Percentiles rank a stretch among this genome's conserved stretches.
Evolutionary conservation across 768 basidiomycete genomes (phyloP).

Genomic region (Suillus americanus): DNA sequence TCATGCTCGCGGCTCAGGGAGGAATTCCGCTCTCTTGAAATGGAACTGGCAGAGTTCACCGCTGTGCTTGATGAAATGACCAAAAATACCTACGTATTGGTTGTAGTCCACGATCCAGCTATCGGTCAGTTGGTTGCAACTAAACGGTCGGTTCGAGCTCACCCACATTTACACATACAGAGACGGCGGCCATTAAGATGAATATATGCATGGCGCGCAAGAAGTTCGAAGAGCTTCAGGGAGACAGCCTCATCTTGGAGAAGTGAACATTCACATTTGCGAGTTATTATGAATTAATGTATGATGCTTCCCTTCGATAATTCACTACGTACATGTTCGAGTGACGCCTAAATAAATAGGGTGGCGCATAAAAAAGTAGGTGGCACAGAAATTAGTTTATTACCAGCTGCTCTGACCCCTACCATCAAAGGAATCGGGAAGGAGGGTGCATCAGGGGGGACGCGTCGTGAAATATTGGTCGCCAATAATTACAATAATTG

Average conservation of each 20-base stretch:
- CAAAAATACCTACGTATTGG: constrained; percentile 87
- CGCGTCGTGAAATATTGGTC: not conserved
- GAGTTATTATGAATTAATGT: not conserved
- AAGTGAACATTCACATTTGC: not conserved
- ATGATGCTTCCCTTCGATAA: not conserved
- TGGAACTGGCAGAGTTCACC: constrained; percentile 83
- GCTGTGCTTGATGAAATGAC: constrained; percentile 93
- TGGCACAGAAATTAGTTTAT: not conserved
- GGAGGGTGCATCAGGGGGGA: not conserved
- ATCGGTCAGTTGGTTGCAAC: constrained; percentile 55
- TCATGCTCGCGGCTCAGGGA: constrained; percentile 83
- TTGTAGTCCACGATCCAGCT: constrained; percentile 86
- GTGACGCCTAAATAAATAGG: not conserved
- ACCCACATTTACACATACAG: constrained; percentile 38
- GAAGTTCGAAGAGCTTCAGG: constrained; percentile 90
- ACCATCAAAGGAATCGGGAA: not conserved
- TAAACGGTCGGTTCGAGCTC: constrained; percentile 6
- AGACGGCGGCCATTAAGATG: constrained; percentile 83
- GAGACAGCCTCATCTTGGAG: constrained; percentile 50
- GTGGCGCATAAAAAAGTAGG: not conserved
- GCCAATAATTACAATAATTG: not conserved
- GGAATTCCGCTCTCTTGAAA: constrained; percentile 84
- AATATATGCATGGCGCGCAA: constrained; percentile 84
- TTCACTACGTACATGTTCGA: not conserved
- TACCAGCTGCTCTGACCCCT: not conserved